Percentiles rank a stretch among this genome's conserved stretches.
Evolutionary conservation across 2,329 filamentous ascomycete species (phyloP).

Genomic region (Sporothrix protearum): DNA sequence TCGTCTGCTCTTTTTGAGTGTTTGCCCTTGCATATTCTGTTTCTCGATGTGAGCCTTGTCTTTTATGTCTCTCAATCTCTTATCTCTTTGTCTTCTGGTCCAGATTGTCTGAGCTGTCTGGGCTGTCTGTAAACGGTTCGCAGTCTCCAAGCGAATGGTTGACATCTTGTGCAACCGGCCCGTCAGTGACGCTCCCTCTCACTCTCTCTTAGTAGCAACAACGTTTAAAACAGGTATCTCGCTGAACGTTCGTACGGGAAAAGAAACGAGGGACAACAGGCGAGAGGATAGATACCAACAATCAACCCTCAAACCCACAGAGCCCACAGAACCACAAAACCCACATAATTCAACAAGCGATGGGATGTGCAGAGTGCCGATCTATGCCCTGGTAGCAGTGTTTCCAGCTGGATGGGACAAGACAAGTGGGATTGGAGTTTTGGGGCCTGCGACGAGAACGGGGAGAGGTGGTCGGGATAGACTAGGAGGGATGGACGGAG

Average conservation of each 20-base stretch:
- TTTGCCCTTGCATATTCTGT: constrained; percentile 5
- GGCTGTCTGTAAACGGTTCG: constrained; percentile 20
- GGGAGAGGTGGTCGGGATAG: background rate
- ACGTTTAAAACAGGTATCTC: constrained; percentile 10
- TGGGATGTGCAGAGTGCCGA: background rate
- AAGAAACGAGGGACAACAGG: background rate
- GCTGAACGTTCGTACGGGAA: constrained; percentile 10
- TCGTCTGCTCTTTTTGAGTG: constrained; percentile 5
- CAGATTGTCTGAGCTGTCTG: background rate
- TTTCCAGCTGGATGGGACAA: constrained; percentile 14
- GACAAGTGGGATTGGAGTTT: background rate
- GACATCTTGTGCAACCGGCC: constrained; percentile 18
- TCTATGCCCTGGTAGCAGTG: background rate
- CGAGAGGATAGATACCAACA: background rate
- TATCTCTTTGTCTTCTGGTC: background rate
- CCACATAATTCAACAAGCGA: background rate
- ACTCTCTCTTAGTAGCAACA: background rate
- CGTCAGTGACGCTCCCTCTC: background rate
- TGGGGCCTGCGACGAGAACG: background rate
- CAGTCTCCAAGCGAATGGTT: constrained; percentile 25
- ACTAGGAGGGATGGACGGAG: background rate
- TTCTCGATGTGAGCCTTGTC: constrained; percentile 4
- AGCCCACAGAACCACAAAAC: background rate
- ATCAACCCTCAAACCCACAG: background rate
- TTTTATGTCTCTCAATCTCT: background rate